A percentile compares a stretch with the other conserved stretches of the same genome.
phyloP scores from a whole-genome alignment of 1,139 yeast species.

The Yamadazyma membranifaciens region DNA sequence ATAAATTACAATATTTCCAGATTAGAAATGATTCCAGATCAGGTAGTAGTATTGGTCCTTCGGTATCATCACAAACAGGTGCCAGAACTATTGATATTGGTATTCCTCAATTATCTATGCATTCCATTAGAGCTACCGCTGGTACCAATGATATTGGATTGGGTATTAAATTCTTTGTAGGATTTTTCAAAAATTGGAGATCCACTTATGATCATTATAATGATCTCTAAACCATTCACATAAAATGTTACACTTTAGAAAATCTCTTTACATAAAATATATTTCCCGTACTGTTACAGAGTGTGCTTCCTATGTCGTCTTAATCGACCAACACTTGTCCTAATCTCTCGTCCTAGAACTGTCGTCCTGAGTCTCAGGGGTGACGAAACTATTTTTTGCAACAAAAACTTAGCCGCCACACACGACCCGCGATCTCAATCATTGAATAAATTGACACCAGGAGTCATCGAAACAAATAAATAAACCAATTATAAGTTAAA shows the following conservation, averaged over 20 bases:
- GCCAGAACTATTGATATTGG: conserved; percentile 48
- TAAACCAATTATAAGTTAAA: not conserved
- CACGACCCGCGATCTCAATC: conserved; percentile 1
- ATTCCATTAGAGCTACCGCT: conserved; percentile 41
- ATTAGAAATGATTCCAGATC: conserved; percentile 44
- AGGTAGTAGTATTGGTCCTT: conserved; percentile 50
- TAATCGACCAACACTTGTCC: too few species aligned
- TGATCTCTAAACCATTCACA: not conserved
- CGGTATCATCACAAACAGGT: conserved; percentile 36
- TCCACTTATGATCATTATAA: conserved; percentile 22
- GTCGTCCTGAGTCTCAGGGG: too few species aligned
- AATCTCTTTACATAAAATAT: not conserved
- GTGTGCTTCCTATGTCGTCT: too few species aligned
- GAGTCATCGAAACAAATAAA: conserved; percentile 1
- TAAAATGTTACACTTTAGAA: not conserved
- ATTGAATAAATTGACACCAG: not conserved
- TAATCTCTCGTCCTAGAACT: too few species aligned
- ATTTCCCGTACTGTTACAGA: too few species aligned
- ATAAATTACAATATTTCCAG: conserved; percentile 40
- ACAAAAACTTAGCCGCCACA: not conserved
- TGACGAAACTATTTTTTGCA: not conserved
- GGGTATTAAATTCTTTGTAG: conserved; percentile 38
- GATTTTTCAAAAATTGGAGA: conserved; percentile 40
- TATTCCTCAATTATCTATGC: conserved; percentile 47
- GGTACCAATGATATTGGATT: conserved; percentile 46